These are phyloP conservation scores for Xerocomellus amylosporus DNA, from an alignment of 768 basidiomycete species.

Conservation along the genomic window DNA sequence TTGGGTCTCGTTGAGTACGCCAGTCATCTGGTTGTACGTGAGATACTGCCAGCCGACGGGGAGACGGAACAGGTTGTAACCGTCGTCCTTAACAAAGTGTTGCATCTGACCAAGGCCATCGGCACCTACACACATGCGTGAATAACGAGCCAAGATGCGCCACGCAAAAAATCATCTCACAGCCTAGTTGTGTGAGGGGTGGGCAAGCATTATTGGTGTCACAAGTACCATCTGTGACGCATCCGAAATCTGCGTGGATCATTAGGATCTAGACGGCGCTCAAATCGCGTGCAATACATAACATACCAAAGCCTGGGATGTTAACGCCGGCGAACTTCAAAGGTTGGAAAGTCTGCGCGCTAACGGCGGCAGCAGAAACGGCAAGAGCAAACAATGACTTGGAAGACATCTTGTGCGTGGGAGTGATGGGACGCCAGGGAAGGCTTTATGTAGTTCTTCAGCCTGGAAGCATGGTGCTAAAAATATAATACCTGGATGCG, in stretches of 20 bases:
- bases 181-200: slow-evolving; percentile 44
- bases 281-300: neutral
- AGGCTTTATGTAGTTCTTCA: slow-evolving; percentile 11
- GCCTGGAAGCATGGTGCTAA: neutral
- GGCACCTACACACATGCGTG: slow-evolving; percentile 2
- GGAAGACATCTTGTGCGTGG: slow-evolving; percentile 16
- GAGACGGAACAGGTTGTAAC: slow-evolving; percentile 57
- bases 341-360: slow-evolving; percentile 8
- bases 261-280: neutral
- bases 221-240: slow-evolving; percentile 44
- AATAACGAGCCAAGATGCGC: neutral
- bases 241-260: slow-evolving; percentile 42
- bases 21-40: slow-evolving; percentile 37
- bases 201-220: slow-evolving; percentile 39
- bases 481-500: slow-evolving; percentile 3
- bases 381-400: slow-evolving; percentile 14
- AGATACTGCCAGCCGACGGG: slow-evolving; percentile 62
- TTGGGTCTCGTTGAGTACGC: slow-evolving; percentile 41
- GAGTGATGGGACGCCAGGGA: neutral
- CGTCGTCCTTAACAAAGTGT: slow-evolving; percentile 55
- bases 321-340: slow-evolving; percentile 47
- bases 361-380: slow-evolving; percentile 10
- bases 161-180: slow-evolving; percentile 21
- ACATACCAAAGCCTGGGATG: slow-evolving; percentile 48
- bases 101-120: slow-evolving; percentile 50